Conservation (phyloP, 305 asterid genomes). For the Solanum chacoense region DNA sequence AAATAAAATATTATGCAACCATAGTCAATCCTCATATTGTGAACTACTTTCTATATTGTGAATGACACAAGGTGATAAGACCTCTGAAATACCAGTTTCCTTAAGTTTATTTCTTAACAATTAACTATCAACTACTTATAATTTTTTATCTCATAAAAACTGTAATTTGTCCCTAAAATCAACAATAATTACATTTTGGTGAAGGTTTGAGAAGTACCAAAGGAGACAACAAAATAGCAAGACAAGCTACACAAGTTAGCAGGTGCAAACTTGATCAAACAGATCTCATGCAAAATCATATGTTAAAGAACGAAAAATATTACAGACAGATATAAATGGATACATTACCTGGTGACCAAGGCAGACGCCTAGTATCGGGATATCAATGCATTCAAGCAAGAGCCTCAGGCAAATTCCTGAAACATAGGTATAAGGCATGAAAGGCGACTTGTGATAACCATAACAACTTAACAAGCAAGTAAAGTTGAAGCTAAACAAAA, state of each 20-base stretch:
- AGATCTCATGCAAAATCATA: background rate
- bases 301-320: background rate
- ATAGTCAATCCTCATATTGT: background rate
- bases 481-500: background rate
- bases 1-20: background rate
- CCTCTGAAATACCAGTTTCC: background rate
- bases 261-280: background rate
- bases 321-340: background rate
- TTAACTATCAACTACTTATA: background rate
- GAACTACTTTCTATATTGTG: background rate
- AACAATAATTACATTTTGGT: background rate
- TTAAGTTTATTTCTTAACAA: background rate
- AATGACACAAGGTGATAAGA: background rate
- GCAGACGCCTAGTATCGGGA: slow-evolving; percentile 97
- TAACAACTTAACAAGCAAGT: slow-evolving; percentile 7
- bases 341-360: slow-evolving; percentile 92
- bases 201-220: background rate
- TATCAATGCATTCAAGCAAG: slow-evolving; percentile 78
- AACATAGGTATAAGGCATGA: slow-evolving; percentile 10
- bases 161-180: background rate
- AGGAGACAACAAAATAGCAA: background rate
- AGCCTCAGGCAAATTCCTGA: slow-evolving; percentile 87
- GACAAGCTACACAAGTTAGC: background rate
- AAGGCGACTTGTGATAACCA: background rate
- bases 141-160: background rate